phyloP scores from a whole-genome alignment of 2,329 filamentous ascomycete genomes.

The Cladosporium sp. region DNA sequence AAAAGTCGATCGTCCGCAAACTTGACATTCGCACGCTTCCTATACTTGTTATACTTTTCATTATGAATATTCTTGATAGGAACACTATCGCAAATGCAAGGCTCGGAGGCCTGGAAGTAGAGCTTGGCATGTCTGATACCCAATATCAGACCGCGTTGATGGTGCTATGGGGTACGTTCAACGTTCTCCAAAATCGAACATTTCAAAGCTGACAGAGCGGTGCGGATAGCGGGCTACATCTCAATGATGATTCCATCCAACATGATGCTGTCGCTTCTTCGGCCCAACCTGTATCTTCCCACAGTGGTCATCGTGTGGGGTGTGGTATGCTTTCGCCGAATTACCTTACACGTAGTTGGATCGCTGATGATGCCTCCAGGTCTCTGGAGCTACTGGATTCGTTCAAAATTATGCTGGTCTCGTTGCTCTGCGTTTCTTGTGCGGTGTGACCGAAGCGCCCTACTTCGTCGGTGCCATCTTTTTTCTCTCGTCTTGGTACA shows the following conservation, averaged over 20 bases:
- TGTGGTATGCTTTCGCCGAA: neutral
- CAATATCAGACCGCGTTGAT: conserved; percentile 48
- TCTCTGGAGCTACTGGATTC: conserved; percentile 22
- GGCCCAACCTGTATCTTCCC: conserved; percentile 40
- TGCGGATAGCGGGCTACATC: conserved; percentile 25
- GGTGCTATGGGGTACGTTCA: conserved; percentile 32
- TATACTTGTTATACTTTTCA: conserved; percentile 1
- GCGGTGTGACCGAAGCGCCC: conserved; percentile 17
- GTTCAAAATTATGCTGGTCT: conserved; percentile 24
- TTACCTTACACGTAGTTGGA: too few species aligned
- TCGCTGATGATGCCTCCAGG: neutral
- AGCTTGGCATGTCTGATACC: conserved; percentile 52
- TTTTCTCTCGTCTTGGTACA: conserved; percentile 36
- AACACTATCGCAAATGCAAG: conserved; percentile 7
- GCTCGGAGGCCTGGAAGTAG: conserved; percentile 45
- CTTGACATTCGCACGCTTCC: neutral
- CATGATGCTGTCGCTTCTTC: conserved; percentile 43
- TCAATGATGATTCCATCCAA: conserved; percentile 40
- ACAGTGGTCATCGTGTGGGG: conserved; percentile 29
- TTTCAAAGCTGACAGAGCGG: neutral
- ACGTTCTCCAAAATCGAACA: conserved; percentile 33
- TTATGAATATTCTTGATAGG: conserved; percentile 26
- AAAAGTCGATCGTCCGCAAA: neutral
- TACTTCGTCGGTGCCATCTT: conserved; percentile 12
- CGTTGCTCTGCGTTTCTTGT: conserved; percentile 20